Base-by-base conservation (phyloP, 441 rosid genomes). In the Metrosideros polymorpha region DNA sequence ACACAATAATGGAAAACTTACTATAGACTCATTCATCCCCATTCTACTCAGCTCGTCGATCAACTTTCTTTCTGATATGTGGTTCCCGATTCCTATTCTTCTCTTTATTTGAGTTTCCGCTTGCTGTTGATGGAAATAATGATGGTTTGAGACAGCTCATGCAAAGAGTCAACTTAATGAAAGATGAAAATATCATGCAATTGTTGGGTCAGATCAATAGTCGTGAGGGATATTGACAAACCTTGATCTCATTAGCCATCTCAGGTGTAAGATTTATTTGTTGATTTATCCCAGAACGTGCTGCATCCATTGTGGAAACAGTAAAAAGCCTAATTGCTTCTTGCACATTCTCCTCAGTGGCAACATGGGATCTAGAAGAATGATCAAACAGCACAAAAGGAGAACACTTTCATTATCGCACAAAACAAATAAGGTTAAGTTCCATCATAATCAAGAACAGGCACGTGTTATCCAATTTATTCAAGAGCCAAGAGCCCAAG, bases 301-400 rank as follows among this genome's bases (percentile, higher is more conserved):
- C 98, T 29, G 99, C 99, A 91, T 98, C 99, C 93, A 98, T 93
- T 29, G 99, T 96, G 86, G 99, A 94, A 84, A 96, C 95, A 87
- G 93, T 95, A 87, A 95, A 96, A 89, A 96, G 98, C 76, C 95
- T 95, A 82, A 94, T 93, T 86, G 99, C 99, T 91, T 95, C 97
- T 83, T 92, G 90, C 85, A 98, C 99, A 83, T 98, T 96, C 59
- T 93, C 91, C 92, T 94, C 98, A n/a, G 96, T 95, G 53, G 99
- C 99, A 63, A 95, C 92, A 75, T 95, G 96, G 84, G 98, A 96
- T 94, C 99, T 96, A 85, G 57, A 56, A 76, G 84, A 50, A 88
- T 30, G 86, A 76, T 83, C 32, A 75, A 27, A 83, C 39, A 12
- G 56, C 9, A 10, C 59, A 1, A 7, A 30, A 47, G 56, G 43